phyloP scores from a whole-genome alignment of 2,329 filamentous ascomycete species.

The Lasiodiplodia gonubiensis region DNA sequence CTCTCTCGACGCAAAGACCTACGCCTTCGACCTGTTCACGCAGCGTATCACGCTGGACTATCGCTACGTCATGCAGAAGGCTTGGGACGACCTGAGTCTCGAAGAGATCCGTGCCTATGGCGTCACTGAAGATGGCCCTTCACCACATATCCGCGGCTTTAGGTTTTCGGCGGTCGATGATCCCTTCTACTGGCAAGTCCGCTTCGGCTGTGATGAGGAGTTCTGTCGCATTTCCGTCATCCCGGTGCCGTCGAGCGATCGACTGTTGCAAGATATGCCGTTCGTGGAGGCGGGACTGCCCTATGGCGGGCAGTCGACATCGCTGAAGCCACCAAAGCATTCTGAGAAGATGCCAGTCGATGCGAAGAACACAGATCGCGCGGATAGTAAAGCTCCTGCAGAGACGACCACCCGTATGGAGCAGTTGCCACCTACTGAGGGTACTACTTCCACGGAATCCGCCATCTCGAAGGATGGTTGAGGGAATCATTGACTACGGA shows the following conservation, averaged over 20 bases:
- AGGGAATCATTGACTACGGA: not conserved
- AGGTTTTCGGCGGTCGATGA: not conserved
- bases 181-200: not conserved
- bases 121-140: not conserved
- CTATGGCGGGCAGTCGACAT: not conserved
- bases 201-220: slow-evolving; percentile 18
- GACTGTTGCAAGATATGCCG: not conserved
- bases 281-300: not conserved
- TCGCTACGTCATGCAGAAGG: slow-evolving; percentile 8
- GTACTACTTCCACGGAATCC: not conserved
- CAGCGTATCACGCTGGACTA: slow-evolving; percentile 1
- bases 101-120: slow-evolving; percentile 1
- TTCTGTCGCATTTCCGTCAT: not conserved
- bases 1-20: not conserved
- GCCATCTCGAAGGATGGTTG: not conserved
- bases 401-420: not conserved
- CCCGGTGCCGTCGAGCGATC: not conserved
- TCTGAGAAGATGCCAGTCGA: not conserved
- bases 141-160: not conserved
- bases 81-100: not conserved
- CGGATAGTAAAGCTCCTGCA: not conserved
- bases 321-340: not conserved
- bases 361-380: not conserved
- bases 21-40: slow-evolving; percentile 8
- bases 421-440: not conserved